phyloP scores from a whole-genome alignment of 345 rosid genomes.

The Kandelia obovata region DNA sequence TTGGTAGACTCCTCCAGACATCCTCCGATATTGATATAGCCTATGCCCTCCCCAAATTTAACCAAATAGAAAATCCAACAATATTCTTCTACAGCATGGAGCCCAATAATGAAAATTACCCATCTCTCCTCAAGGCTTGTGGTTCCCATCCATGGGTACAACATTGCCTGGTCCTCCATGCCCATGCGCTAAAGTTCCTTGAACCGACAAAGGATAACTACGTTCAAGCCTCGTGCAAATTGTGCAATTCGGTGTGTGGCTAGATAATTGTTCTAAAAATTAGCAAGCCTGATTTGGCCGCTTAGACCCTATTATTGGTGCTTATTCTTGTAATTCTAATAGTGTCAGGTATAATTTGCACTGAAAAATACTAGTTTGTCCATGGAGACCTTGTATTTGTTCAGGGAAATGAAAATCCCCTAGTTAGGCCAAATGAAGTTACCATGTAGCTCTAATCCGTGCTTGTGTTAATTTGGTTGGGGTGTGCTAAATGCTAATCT shows the following conservation, averaged over 20 bases:
- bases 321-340: slow-evolving; percentile 19
- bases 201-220: slow-evolving; percentile 41
- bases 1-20: slow-evolving; percentile 46
- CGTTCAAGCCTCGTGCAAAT: slow-evolving; percentile 51
- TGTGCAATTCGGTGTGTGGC: slow-evolving; percentile 43
- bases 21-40: slow-evolving; percentile 34
- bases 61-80: slow-evolving; percentile 44
- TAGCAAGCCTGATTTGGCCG: slow-evolving; percentile 51
- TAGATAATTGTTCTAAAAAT: slow-evolving; percentile 47
- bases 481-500: slow-evolving; percentile 36
- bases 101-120: slow-evolving; percentile 58
- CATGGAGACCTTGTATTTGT: slow-evolving; percentile 38
- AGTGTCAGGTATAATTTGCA: not conserved
- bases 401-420: slow-evolving; percentile 35
- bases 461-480: slow-evolving; percentile 55
- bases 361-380: slow-evolving; percentile 13
- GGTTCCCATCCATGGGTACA: slow-evolving; percentile 35
- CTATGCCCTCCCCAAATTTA: slow-evolving; percentile 47
- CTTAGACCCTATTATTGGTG: slow-evolving; percentile 54
- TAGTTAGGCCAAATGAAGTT: slow-evolving; percentile 54
- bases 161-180: slow-evolving; percentile 48
- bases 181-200: slow-evolving; percentile 51
- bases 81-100: slow-evolving; percentile 53
- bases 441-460: slow-evolving; percentile 49
- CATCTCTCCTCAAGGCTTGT: slow-evolving; percentile 63